Base-by-base conservation (phyloP, 2,329 filamentous ascomycete genomes). In the Drechslera avenae region DNA sequence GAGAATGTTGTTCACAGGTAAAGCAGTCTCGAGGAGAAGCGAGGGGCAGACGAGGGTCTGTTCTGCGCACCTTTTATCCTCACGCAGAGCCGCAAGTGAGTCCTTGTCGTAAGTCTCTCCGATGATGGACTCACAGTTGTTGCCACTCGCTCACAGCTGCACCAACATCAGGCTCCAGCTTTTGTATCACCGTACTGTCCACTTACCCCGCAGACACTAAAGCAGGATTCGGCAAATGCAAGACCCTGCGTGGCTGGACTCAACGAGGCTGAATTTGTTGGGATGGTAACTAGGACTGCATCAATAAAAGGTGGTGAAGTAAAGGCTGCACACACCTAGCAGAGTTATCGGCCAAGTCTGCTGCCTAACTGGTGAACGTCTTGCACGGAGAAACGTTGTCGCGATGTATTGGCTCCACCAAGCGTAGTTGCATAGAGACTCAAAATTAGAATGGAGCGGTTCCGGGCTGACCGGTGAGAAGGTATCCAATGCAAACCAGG, bases 391-490 rank as follows among this genome's bases (percentile, higher is more conserved):
- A 32, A 48, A 32, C 35, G 44, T 45, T 26, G 26, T 36, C 26
- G 36, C 35, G 16, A 30, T 13, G 28, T 40, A 57, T 57, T 59
- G 56, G 57, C 28, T 36, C 18, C 19, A 46, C 6, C 23, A 44
- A 28, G 33, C 40, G 42, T 33, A 9, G 5, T 17, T 39, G 44
- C 40, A 46, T 43, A 30, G 7, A 39, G 10, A 6, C 18, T 28
- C 26, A 28, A 28, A 43, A 42, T 53, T 34, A 34, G 17, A 41
- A 43, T 18, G 45, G 36, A n/a, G 31, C 19, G 39, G 46, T 46
- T 31, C 37, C 14, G 46, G 21, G 49, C 44, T 40, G 43, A 56
- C 57, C 60, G 59, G 58, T 64, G 50, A 63, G 39, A 21, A 35
- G 28, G 16, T 34, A 39, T 16, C 49, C 48, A 60, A 57, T 57